Evolutionary conservation across 139 green algal species (phyloP), one percentile per base, ranked within the genome.

Genomic region (Chlorella sp.): DNA sequence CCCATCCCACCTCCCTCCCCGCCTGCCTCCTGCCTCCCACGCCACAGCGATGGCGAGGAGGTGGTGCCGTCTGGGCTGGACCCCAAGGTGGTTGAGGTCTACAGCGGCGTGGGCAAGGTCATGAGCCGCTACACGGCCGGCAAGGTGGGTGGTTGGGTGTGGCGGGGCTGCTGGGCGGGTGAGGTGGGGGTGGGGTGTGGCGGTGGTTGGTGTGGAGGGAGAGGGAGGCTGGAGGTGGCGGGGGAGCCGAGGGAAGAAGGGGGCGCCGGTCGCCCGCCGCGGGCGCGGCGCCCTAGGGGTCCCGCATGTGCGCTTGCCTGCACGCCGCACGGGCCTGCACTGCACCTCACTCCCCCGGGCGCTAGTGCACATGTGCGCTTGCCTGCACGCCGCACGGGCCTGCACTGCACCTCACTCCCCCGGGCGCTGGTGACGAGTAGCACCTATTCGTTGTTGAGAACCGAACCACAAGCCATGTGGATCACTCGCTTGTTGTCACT

Each of bases 71-170:
- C 27, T 50, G 91, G 87, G 15, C 73, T 98, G 55, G 90, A 97
- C 80, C 80, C 89, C 9, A 91, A 93, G 56, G 91, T 96, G 73
- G 81, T 92, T 31, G 84, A 87, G 71, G 87, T 94, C 59, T 95
- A 93, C 81, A 67, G 77, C 5, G 88, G 83, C 0, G 90, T 94
- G 50, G 89, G 91, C 42, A 82, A 85, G 59, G 77, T 96, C 69
- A 65, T 95, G 61, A 70, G 29, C 48, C 60, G 88, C 5, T 97
- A 95, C 87, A 94, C 81, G 0, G 56, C 86, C 4, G 94, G 94
- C 43, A 97, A 96, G 83, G 59, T 87, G 40, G 9, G 69, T 33
- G 17, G 12, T 8, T n/a, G n/a, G n/a, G n/a, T n/a, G n/a, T n/a
- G n/a, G n/a, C n/a, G n/a, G n/a, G n/a, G n/a, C n/a, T n/a, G n/a